Base-by-base conservation (phyloP, 768 basidiomycete genomes). In the Lactarius indigo region DNA sequence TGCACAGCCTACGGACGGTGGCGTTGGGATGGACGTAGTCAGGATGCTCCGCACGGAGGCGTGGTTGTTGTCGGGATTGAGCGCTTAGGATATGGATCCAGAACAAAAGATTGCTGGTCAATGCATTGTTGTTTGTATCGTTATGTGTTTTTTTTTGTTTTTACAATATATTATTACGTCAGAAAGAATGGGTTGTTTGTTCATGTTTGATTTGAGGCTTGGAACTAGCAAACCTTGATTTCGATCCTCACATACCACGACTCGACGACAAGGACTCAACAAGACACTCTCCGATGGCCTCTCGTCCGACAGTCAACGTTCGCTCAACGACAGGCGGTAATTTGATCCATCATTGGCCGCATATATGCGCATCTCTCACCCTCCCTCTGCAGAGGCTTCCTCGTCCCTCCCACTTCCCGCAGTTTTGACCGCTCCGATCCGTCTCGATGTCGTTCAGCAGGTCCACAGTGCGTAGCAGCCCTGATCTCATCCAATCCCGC, bases 401-500 rank as follows among this genome's bases (percentile, higher is more conserved):
- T 83, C 85, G 78, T 96, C 94, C 57, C 87, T 96, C 61, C 91
- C 93, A 64, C 91, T 96, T 73, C 94, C 96, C 61, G 94, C 94
- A 74, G 97, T 99, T 76, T 83, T 99, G 76, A 96, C 94, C 74
- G 97, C 96, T 44, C 96, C 97, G 75, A 98, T 99, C 81, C 86
- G 97, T 80, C 88, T 96, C 76, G 97, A 99, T 85, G 95, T 99
- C 72, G 96, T 99, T 73, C 86, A 92, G 68, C 94, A 95, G 80
- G 94, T 99, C 67, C 96, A 98, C 92, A 99, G 97, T 98, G 79
- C 82, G 93, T 87, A 76, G n/a, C 41, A 57, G 42, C 58, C n/a
- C 28, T 61, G 8, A 35, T 23, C 41, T 26, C 33, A 7, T 0
- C 17, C 13, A 18, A 12, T 37, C 10, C 2, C 35, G 23, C n/a